Evolutionary conservation across 2,329 filamentous ascomycete species (phyloP).

Genomic region (Fusarium oxysporum): DNA sequence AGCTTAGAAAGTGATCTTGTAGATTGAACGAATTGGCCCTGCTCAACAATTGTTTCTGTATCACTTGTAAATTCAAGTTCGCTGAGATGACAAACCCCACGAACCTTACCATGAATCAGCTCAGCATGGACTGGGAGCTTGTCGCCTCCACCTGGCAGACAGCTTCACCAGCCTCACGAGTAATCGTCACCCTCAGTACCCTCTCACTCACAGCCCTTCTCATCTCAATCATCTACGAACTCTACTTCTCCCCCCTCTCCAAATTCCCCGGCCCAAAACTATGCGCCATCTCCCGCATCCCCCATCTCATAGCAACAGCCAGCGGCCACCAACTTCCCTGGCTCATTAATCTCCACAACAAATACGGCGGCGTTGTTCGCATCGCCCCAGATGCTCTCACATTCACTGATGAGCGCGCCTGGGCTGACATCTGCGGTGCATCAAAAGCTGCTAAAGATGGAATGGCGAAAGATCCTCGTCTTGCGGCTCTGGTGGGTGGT

Average conservation of each 20-base stretch:
- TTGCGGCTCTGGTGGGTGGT: not conserved
- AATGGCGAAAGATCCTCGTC: conserved; percentile 1
- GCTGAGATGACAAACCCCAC: not conserved
- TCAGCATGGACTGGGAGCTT: not conserved
- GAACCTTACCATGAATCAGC: not conserved
- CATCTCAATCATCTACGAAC: not conserved
- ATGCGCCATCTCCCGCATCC: not conserved
- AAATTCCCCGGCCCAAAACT: not conserved
- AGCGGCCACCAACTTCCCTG: not conserved
- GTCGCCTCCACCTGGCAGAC: not conserved
- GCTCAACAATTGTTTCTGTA: too few relatives aligned
- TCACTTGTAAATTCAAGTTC: accelerated
- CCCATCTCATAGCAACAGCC: not conserved
- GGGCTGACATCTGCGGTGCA: not conserved
- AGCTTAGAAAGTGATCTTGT: not conserved
- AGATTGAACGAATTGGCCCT: not conserved
- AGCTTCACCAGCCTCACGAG: not conserved
- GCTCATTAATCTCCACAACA: not conserved
- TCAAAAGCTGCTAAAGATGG: not conserved
- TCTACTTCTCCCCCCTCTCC: not conserved
- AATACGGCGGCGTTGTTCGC: not conserved
- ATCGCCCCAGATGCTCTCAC: not conserved
- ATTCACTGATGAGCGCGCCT: conserved; percentile 1
- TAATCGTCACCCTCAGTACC: not conserved
- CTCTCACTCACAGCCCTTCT: not conserved